Conservation (phyloP, 768 basidiomycete species). For the Leccinum broughii region DNA sequence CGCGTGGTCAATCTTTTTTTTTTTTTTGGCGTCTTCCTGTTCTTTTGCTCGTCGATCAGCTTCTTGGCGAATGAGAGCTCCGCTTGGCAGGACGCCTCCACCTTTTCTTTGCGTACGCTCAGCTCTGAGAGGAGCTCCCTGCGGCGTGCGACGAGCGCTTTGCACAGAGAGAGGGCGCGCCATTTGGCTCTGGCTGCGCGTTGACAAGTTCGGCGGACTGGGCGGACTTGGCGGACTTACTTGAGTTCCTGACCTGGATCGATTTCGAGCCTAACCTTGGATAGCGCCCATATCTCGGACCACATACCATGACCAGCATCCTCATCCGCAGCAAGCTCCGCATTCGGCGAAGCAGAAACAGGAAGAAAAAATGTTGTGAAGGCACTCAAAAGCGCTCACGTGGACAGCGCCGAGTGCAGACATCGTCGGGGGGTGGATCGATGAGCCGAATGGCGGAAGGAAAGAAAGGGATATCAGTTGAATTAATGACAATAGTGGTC, state of each 20-base stretch:
- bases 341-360: slow-evolving; percentile 50
- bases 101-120: too few relatives aligned
- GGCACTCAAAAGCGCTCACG: slow-evolving; percentile 80
- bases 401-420: slow-evolving; percentile 83
- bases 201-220: too few relatives aligned
- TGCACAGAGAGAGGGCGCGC: too few relatives aligned
- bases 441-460: slow-evolving; percentile 65
- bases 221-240: background rate
- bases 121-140: too few relatives aligned
- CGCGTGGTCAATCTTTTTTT: too few relatives aligned
- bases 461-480: slow-evolving; percentile 82
- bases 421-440: slow-evolving; percentile 85
- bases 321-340: slow-evolving; percentile 44
- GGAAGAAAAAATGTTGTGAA: slow-evolving; percentile 87
- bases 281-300: slow-evolving; percentile 63
- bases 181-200: too few relatives aligned
- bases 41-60: too few relatives aligned
- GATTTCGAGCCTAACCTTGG: slow-evolving; percentile 57
- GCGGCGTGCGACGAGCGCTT: too few relatives aligned
- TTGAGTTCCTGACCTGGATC: slow-evolving; percentile 66
- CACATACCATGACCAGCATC: slow-evolving; percentile 60
- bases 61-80: too few relatives aligned
- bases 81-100: too few relatives aligned
- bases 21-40: too few relatives aligned
- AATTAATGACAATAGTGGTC: slow-evolving; percentile 66